Base-by-base conservation (phyloP, 305 asterid species). In the Caryopteris hybrid region DNA sequence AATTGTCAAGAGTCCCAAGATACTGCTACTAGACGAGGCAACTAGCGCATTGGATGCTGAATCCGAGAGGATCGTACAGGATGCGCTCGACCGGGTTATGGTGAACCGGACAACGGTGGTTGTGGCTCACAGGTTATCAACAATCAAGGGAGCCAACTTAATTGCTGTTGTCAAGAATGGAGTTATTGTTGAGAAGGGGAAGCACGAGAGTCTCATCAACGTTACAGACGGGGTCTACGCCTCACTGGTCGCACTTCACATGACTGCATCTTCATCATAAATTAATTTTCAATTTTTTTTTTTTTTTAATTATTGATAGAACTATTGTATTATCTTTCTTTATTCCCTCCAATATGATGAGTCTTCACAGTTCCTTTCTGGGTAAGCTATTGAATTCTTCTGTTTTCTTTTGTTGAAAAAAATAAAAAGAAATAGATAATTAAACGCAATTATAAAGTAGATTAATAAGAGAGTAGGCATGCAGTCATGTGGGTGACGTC, bases 31-130 rank as follows among this genome's bases (percentile, higher is more conserved):
- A 5, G 98, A 93, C 11, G 98, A 92, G 85, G 97, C 98, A 0
- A 92, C 98, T 0, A 88, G 97, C 1, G 96, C 97, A 1, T 52
- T 93, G 74, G 97, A 90, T 64, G 88, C 94, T 0, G 95, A 93
- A 70, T 93, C 98, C 0, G 97, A 93, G 81, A 79, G 86, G 55
- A 56, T 88, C 16, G 96, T 88, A n/a, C 97, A 93, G 61, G 94
- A 93, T 10, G 96, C 97, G 2, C 78, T 93, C 1, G 96, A 91
- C 66, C 66, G 85, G 22, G 92, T 91, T 4, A 85, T 85, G 88
- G 88, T 88, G 52, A 74, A 78, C 64, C 82, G 92, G 68, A 93
- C 97, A 0, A 93, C 99, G 0, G 85, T 90, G 4, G 81, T 88
- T 5, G 95, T 90, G 76, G 98, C 98, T 0, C 98, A 93, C 62